phyloP scores from a whole-genome alignment of 202 grass and related monocot species.

The Eragrostis tef region DNA sequence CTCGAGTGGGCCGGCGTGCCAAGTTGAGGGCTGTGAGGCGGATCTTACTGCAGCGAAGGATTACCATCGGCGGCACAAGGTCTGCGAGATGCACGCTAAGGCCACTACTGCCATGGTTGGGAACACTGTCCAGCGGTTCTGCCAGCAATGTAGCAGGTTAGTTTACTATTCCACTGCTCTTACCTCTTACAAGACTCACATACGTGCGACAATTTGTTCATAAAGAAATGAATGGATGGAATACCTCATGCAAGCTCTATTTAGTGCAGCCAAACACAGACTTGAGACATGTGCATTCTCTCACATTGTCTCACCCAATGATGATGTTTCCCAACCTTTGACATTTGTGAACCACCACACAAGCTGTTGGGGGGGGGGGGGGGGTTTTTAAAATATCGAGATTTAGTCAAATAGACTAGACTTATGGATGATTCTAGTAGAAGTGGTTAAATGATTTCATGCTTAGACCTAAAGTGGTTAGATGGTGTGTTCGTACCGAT shows the following conservation, averaged over 20 bases:
- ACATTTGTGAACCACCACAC: slow-evolving; percentile 25
- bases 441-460: slow-evolving; percentile 26
- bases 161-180: slow-evolving; percentile 29
- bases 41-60: slow-evolving; percentile 82
- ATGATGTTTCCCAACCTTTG: slow-evolving; percentile 13
- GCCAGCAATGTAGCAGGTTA: slow-evolving; percentile 98
- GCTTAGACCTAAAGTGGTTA: background rate
- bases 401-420: background rate
- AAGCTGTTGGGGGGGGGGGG: background rate
- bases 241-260: slow-evolving; percentile 28
- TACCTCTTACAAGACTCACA: slow-evolving; percentile 36
- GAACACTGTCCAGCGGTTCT: slow-evolving; percentile 82
- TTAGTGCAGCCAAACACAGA: background rate
- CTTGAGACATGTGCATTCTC: slow-evolving; percentile 8
- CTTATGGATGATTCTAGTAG: background rate
- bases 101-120: slow-evolving; percentile 72
- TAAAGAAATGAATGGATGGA: slow-evolving; percentile 4
- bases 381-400: background rate
- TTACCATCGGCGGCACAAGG: slow-evolving; percentile 93
- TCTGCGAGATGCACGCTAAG: slow-evolving; percentile 99
- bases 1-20: slow-evolving; percentile 62
- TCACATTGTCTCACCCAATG: background rate
- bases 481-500: background rate
- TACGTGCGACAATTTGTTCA: slow-evolving; percentile 15
- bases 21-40: slow-evolving; percentile 77